Evolutionary conservation across 2,329 filamentous ascomycete species (phyloP), one percentile per base, ranked within the genome.

Genomic region (Clarireedia hainanense): DNA sequence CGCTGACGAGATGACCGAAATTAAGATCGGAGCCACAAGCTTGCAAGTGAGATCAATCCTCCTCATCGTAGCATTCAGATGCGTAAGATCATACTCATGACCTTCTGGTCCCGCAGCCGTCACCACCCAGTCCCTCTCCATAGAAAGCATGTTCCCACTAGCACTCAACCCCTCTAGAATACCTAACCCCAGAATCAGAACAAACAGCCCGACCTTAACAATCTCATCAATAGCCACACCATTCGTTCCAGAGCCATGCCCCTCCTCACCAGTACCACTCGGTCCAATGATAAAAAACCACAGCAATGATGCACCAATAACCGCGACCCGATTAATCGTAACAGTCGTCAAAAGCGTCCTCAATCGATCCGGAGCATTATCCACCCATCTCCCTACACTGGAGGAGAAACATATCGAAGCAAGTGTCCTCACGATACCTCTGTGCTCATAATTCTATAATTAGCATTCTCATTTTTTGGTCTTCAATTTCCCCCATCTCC

Each of bases 41-140:
- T 82, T 83, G 70, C 79, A 82, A 45, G 76, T 71, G 3, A 83
- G 71, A 60, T 83, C 80, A 58, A 83, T 81, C 6, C 78, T 71
- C 54, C 79, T 71, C 78, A 82, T 81, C 9, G 73, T 72, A 1
- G 79, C 73, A 62, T 81, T 81, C 3, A 81, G 58, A 56, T 65
- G 68, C 1, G 73, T 74, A 30, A 75, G 64, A 50, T 74, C 70
- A 55, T 74, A 73, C 5, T 64, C 57, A 14, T 63, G 56, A 0
- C 68, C 68, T 45, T 62, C 57, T 0, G 68, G 65, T 34, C 68
- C 64, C 9, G 70, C 69, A n/a, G 70, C 70, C 15, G 68, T 64
- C 30, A 70, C 64, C 12, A 75, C 69, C 73, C 74, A 77, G 60
- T 77, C 75, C 17, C 74, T 67, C 63, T 76, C 74, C 71, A 77